Evolutionary conservation across 495 filamentous ascomycete species (phyloP).

Genomic region (Penicillium pulvis): DNA sequence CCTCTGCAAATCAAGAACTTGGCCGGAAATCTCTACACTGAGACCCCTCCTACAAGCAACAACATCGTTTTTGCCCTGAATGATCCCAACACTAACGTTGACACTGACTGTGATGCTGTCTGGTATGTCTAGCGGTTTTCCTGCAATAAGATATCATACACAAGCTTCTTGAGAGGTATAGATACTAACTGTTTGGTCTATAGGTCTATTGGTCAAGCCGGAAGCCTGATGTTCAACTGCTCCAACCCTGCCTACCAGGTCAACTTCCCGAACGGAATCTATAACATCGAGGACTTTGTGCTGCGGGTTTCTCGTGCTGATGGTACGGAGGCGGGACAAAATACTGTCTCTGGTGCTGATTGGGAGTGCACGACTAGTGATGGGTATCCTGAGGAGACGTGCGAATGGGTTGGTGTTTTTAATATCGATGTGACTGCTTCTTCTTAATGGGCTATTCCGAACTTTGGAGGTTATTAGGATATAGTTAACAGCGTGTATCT

Average conservation of each 20-base stretch:
- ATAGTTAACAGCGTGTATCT: neutral
- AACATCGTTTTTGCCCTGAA: slow-evolving; percentile 16
- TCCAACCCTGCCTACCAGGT: slow-evolving; percentile 17
- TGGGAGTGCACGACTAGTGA: slow-evolving; percentile 2
- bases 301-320: slow-evolving; percentile 15
- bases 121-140: slow-evolving; percentile 15
- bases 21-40: slow-evolving; percentile 9
- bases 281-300: slow-evolving; percentile 20
- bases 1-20: slow-evolving; percentile 14
- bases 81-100: slow-evolving; percentile 19
- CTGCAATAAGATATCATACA: neutral
- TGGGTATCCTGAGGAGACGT: slow-evolving; percentile 8
- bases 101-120: slow-evolving; percentile 13
- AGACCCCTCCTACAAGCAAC: slow-evolving; percentile 11
- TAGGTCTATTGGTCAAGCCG: slow-evolving; percentile 18
- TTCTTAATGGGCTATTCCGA: neutral
- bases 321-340: slow-evolving; percentile 8
- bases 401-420: slow-evolving; percentile 9
- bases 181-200: neutral
- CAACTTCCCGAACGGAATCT: slow-evolving; percentile 21
- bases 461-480: neutral
- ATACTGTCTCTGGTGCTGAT: slow-evolving; percentile 4
- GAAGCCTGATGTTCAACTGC: slow-evolving; percentile 18
- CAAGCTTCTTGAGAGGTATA: neutral
- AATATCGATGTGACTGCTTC: slow-evolving; percentile 5